Percentiles rank a stretch among this genome's conserved stretches.
These are phyloP conservation scores for Globisporangium canariense DNA, from an alignment of 352 stramenopile species.

Conservation along the genomic window DNA sequence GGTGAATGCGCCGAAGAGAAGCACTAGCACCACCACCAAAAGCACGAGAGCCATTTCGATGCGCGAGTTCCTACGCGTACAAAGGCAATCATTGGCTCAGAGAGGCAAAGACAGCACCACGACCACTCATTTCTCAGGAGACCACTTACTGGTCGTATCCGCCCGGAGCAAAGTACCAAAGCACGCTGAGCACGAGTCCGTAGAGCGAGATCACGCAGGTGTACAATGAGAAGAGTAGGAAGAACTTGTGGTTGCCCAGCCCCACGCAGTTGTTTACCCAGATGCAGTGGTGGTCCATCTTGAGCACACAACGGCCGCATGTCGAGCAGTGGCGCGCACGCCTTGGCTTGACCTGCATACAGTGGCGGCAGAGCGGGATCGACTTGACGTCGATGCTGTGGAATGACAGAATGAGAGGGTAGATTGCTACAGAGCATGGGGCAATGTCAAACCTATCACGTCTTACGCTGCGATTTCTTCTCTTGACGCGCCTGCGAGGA, in stretches of 20 bases:
- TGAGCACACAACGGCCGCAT: constrained; percentile 94
- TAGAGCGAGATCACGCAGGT: constrained; percentile 94
- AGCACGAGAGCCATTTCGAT: constrained; percentile 19
- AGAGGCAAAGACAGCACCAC: background rate
- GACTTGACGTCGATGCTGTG: constrained; percentile 71
- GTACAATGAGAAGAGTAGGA: constrained; percentile 86
- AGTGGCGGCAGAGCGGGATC: constrained; percentile 84
- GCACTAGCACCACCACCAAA: constrained; percentile 77
- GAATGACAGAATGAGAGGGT: background rate
- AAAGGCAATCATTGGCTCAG: background rate
- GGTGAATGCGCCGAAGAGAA: constrained; percentile 98
- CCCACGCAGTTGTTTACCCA: constrained; percentile 99
- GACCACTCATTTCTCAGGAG: background rate
- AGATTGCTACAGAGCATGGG: background rate
- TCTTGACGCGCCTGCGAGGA: constrained; percentile 64
- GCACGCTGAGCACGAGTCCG: constrained; percentile 88
- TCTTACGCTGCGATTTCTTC: constrained; percentile 62
- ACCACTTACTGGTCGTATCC: background rate
- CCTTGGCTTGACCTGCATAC: constrained; percentile 94
- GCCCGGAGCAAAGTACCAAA: constrained; percentile 33
- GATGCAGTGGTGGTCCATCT: constrained; percentile 99
- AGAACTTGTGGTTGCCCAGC: constrained; percentile 98
- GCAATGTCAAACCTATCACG: background rate
- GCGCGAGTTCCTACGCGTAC: background rate
- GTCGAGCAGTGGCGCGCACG: constrained; percentile 96